phyloP scores from a whole-genome alignment of 2,329 filamentous ascomycete genomes.

The Sporothrix variecibatus region DNA sequence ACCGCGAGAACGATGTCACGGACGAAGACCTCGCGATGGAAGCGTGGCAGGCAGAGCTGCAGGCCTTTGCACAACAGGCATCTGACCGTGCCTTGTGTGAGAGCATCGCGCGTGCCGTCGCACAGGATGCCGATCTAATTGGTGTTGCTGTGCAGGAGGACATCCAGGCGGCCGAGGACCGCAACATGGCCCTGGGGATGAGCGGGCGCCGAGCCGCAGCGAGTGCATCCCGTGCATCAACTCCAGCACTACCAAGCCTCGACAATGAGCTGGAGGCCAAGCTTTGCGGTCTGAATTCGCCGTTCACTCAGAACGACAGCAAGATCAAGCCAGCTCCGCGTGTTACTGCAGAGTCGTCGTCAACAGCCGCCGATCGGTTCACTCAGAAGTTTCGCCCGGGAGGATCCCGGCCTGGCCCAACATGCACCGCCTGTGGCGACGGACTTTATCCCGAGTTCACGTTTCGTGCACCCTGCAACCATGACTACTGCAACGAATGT shows the following conservation, averaged over 20 bases:
- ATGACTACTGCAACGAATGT: conserved; percentile 56
- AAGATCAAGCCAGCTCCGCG: background rate
- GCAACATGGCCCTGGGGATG: conserved; percentile 26
- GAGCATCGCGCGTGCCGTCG: conserved; percentile 32
- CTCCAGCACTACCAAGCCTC: background rate
- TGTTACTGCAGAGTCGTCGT: background rate
- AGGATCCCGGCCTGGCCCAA: background rate
- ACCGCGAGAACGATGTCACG: conserved; percentile 24
- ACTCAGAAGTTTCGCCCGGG: background rate
- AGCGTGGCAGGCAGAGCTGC: conserved; percentile 29
- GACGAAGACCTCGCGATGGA: conserved; percentile 28
- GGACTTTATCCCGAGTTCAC: background rate
- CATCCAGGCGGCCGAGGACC: conserved; percentile 27
- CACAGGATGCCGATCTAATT: conserved; percentile 27
- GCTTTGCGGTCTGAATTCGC: background rate
- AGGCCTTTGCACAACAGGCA: background rate
- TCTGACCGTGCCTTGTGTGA: conserved; percentile 29
- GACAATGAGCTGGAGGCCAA: conserved; percentile 4
- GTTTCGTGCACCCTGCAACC: conserved; percentile 40
- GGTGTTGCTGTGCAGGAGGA: conserved; percentile 22
- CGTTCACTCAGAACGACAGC: background rate
- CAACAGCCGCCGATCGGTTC: background rate
- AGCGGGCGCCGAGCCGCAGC: background rate
- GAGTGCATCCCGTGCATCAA: conserved; percentile 8
- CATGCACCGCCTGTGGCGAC: conserved; percentile 20